Evolutionary conservation across 1,284 basidiomycete genomes (phyloP).

Genomic region (Pseudozyma tsukubaensis): DNA sequence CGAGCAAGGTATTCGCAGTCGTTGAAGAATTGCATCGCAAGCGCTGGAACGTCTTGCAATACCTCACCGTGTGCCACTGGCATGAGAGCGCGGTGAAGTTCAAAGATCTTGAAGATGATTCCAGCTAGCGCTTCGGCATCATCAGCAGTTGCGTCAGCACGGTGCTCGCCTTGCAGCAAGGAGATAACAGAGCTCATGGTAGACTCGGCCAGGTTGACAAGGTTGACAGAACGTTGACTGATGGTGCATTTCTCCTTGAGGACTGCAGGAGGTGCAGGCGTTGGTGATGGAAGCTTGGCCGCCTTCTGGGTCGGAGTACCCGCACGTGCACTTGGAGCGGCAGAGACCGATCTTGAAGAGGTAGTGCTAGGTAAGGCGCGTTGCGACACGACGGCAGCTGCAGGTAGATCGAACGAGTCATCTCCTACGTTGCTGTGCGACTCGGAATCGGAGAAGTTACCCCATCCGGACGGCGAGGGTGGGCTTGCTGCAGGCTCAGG

Average conservation of each 20-base stretch:
- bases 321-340: background rate
- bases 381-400: background rate
- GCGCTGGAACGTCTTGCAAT: constrained; percentile 74
- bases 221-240: constrained; percentile 45
- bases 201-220: constrained; percentile 33
- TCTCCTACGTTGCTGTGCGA: background rate
- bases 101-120: constrained; percentile 74
- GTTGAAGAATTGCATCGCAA: constrained; percentile 84
- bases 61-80: constrained; percentile 77
- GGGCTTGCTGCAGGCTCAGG: constrained; percentile 4
- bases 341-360: constrained; percentile 10
- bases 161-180: constrained; percentile 1
- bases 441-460: constrained; percentile 27
- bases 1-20: constrained; percentile 79
- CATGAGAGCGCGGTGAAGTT: constrained; percentile 83
- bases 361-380: background rate
- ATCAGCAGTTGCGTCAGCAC: background rate
- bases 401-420: too few species aligned
- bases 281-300: background rate
- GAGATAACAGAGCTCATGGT: constrained; percentile 30
- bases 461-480: constrained; percentile 26
- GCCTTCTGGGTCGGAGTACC: background rate
- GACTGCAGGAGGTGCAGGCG: background rate
- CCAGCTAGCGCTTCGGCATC: constrained; percentile 26
- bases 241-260: constrained; percentile 45